These are phyloP conservation scores for Rhizopogon rudus DNA, from an alignment of 768 basidiomycete species.

Conservation along the genomic window DNA sequence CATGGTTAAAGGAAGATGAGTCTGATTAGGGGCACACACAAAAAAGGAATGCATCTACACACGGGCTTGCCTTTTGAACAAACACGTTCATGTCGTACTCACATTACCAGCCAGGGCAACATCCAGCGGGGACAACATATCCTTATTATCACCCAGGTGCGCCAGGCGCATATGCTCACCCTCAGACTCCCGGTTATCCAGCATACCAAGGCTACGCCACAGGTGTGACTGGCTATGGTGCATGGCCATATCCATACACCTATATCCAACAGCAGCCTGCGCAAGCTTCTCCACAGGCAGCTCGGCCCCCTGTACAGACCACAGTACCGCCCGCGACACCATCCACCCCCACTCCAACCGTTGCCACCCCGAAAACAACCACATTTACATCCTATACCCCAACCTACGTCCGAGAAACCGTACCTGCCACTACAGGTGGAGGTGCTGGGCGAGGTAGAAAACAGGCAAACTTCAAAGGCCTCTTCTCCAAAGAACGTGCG, in stretches of 20 bases:
- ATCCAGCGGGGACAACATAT: constrained; percentile 50
- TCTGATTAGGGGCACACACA: neutral
- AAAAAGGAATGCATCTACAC: neutral
- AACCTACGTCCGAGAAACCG: constrained; percentile 44
- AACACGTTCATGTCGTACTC: constrained; percentile 26
- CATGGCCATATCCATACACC: constrained; percentile 67
- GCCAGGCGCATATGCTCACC: constrained; percentile 33
- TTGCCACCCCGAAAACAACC: constrained; percentile 32
- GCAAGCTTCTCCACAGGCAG: constrained; percentile 22
- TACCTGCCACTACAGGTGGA: constrained; percentile 33
- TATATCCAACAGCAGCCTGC: constrained; percentile 43
- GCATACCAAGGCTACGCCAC: constrained; percentile 49
- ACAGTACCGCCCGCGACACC: constrained; percentile 23
- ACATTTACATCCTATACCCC: constrained; percentile 58
- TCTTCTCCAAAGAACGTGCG: constrained; percentile 81
- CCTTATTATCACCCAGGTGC: constrained; percentile 53
- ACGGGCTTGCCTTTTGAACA: neutral
- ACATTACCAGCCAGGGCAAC: constrained; percentile 27
- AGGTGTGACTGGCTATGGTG: constrained; percentile 62
- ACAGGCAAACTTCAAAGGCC: constrained; percentile 64
- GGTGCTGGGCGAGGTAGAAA: constrained; percentile 49
- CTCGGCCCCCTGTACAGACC: constrained; percentile 24
- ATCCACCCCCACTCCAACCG: constrained; percentile 24
- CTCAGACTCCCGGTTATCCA: constrained; percentile 44
- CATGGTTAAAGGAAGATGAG: no score